Conservation (phyloP, 2,329 filamentous ascomycete genomes). For the Fusarium zealandicum region DNA sequence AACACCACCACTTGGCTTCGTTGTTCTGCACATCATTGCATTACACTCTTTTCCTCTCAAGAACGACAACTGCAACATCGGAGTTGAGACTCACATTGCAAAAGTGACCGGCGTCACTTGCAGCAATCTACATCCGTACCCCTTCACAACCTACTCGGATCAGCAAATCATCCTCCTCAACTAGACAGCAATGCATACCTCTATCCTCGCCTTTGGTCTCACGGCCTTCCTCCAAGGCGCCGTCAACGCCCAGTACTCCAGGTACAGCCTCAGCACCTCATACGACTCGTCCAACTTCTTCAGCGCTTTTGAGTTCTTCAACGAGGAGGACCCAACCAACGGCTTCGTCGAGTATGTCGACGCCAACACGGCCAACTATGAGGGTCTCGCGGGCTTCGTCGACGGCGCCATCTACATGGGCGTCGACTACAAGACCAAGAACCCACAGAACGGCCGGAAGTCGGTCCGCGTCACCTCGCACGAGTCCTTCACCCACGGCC, state of each 20-base stretch:
- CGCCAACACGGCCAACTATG: conserved; percentile 62
- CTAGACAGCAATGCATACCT: conserved; percentile 36
- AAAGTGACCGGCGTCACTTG: conserved; percentile 24
- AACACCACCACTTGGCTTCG: conserved; percentile 3
- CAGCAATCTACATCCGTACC: background rate
- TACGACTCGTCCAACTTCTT: conserved; percentile 65
- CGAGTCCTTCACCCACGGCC: conserved; percentile 70
- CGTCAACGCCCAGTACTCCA: conserved; percentile 48
- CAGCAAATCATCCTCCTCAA: conserved; percentile 1
- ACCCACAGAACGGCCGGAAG: conserved; percentile 65
- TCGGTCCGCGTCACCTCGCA: conserved; percentile 75
- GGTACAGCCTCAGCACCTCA: conserved; percentile 56
- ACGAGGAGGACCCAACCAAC: conserved; percentile 70
- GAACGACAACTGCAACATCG: conserved; percentile 11
- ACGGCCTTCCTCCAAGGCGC: conserved; percentile 42
- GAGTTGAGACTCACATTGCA: conserved; percentile 9
- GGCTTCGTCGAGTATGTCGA: conserved; percentile 77
- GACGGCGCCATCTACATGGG: conserved; percentile 70
- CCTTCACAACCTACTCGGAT: background rate
- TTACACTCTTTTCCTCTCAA: conserved; percentile 5
- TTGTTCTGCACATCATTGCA: conserved; percentile 3
- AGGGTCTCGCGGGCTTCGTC: conserved; percentile 64
- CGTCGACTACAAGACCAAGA: conserved; percentile 67
- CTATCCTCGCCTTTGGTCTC: conserved; percentile 39
- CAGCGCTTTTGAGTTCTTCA: conserved; percentile 63